Percentiles rank a stretch among this genome's conserved stretches.
Evolutionary conservation across 495 filamentous ascomycete genomes (phyloP).

Genomic region (Mytilinidion resinicola): DNA sequence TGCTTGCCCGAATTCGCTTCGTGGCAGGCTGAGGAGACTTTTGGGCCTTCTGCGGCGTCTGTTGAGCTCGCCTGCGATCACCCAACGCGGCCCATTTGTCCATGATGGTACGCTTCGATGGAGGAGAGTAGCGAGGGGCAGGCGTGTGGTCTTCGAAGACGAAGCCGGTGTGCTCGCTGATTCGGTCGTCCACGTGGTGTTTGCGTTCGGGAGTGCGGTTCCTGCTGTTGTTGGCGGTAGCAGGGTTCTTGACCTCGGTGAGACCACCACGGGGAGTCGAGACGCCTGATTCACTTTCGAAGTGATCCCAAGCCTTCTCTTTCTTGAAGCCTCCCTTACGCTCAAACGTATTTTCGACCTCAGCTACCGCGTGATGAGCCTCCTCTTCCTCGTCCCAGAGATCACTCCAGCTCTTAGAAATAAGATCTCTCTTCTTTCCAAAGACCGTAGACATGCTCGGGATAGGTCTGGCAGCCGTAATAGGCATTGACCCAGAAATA

Average conservation of each 20-base stretch:
- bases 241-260: slow-evolving; percentile 34
- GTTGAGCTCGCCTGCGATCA: slow-evolving; percentile 63
- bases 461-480: slow-evolving; percentile 52
- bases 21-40: slow-evolving; percentile 15
- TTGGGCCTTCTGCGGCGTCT: slow-evolving; percentile 28
- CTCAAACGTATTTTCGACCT: slow-evolving; percentile 26
- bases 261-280: slow-evolving; percentile 35
- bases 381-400: slow-evolving; percentile 91
- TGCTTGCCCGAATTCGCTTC: slow-evolving; percentile 27
- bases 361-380: slow-evolving; percentile 23
- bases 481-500: slow-evolving; percentile 73
- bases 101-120: slow-evolving; percentile 48
- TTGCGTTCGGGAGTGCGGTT: slow-evolving; percentile 21
- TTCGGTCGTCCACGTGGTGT: slow-evolving; percentile 30
- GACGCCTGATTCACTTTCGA: slow-evolving; percentile 25
- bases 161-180: slow-evolving; percentile 58
- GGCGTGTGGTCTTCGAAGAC: slow-evolving; percentile 58
- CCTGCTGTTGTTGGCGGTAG: slow-evolving; percentile 32
- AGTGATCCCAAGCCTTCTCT: slow-evolving; percentile 22
- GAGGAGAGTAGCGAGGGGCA: slow-evolving; percentile 47
- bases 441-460: slow-evolving; percentile 71
- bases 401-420: slow-evolving; percentile 97
- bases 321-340: slow-evolving; percentile 23
- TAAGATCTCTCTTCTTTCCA: slow-evolving; percentile 62
- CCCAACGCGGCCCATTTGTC: slow-evolving; percentile 89